Conservation (phyloP, 768 basidiomycete species). For the Lentinula detonsa region DNA sequence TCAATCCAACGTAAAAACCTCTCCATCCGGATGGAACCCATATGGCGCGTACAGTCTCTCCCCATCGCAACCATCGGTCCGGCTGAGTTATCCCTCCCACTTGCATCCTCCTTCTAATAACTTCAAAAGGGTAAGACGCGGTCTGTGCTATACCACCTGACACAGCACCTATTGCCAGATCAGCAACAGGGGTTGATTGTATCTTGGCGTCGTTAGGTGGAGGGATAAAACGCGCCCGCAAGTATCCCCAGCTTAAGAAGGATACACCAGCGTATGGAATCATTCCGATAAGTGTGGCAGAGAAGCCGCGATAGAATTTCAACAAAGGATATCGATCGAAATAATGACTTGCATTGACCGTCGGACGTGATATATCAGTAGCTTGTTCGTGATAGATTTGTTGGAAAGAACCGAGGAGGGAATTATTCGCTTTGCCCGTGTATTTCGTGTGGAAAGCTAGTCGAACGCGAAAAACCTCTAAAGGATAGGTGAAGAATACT, state of each 20-base stretch:
- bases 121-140: conserved; percentile 91
- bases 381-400: conserved; percentile 70
- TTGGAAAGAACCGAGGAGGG: conserved; percentile 53
- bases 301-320: conserved; percentile 97
- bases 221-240: conserved; percentile 55
- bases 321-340: conserved; percentile 68
- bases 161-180: conserved; percentile 79
- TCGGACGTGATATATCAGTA: conserved; percentile 12
- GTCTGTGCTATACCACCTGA: conserved; percentile 87
- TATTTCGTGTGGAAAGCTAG: conserved; percentile 77
- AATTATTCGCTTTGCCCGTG: conserved; percentile 19
- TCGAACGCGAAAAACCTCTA: conserved; percentile 93
- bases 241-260: conserved; percentile 86
- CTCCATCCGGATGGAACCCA: conserved; percentile 68
- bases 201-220: conserved; percentile 27
- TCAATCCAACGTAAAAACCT: conserved; percentile 89
- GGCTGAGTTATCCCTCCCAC: conserved; percentile 82
- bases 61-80: conserved; percentile 72
- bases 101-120: conserved; percentile 84
- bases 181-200: conserved; percentile 44
- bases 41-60: conserved; percentile 67
- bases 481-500: conserved; percentile 89
- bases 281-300: conserved; percentile 87
- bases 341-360: conserved; percentile 18
- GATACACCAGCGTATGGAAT: conserved; percentile 94